Evolutionary conservation across 2,329 filamentous ascomycete species (phyloP).

Genomic region (Sporothrix luriei): DNA sequence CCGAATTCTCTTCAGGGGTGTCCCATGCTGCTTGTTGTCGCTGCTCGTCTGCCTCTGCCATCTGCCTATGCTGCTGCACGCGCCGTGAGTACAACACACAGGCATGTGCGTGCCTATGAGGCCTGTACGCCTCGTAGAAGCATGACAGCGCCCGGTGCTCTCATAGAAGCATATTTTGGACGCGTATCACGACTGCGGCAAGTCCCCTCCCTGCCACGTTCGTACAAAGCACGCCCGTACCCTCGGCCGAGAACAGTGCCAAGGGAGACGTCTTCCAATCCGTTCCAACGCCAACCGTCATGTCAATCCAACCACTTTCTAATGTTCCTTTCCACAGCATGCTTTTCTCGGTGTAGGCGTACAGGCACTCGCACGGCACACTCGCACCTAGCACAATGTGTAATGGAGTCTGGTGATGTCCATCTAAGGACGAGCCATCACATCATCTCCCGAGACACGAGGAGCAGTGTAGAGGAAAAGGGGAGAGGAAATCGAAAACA

Average conservation of each 20-base stretch:
- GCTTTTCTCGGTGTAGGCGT: background rate
- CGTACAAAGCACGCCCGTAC: constrained; percentile 12
- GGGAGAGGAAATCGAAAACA: background rate
- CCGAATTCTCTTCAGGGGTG: background rate
- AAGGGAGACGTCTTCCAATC: background rate
- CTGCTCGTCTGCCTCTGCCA: background rate
- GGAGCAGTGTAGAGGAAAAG: background rate
- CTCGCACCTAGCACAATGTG: constrained; percentile 12
- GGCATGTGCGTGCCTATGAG: background rate
- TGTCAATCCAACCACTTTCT: background rate
- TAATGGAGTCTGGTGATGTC: background rate
- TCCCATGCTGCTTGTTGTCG: constrained; percentile 5
- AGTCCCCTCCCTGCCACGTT: background rate
- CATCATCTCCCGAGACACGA: background rate
- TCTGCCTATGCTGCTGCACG: background rate
- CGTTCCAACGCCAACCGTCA: constrained; percentile 9
- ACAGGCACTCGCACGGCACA: constrained; percentile 16
- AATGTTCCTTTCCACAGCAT: constrained; percentile 14
- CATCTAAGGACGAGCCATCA: background rate
- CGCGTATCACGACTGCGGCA: constrained; percentile 23
- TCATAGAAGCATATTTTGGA: constrained; percentile 18
- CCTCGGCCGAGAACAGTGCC: constrained; percentile 22
- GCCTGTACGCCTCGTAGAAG: constrained; percentile 20
- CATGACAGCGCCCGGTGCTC: background rate
- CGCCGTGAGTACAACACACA: background rate